Evolutionary conservation across 305 asterid species (phyloP).

Genomic region (Nicotiana rustica): DNA sequence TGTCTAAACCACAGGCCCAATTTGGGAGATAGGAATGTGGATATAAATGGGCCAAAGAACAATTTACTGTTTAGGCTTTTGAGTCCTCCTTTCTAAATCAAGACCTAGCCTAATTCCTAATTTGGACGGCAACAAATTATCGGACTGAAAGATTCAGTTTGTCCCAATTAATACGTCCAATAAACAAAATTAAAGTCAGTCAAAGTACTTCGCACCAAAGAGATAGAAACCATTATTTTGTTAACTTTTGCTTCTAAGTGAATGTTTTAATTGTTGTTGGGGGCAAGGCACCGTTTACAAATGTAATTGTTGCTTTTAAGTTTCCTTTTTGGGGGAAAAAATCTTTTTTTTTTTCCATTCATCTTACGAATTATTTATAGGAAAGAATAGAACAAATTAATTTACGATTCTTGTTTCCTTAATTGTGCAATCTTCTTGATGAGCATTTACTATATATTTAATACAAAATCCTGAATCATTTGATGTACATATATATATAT

Average conservation of each 20-base stretch:
- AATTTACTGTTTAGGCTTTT: background rate
- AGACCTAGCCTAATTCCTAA: background rate
- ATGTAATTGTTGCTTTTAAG: conserved; percentile 9
- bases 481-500: background rate
- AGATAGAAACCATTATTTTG: background rate
- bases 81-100: background rate
- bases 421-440: background rate
- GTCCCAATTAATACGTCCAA: background rate
- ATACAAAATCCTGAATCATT: too few species aligned
- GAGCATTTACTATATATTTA: background rate
- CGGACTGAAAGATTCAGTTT: background rate
- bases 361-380: too few species aligned
- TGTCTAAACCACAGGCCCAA: too few species aligned
- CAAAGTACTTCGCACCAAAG: background rate
- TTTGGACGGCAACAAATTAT: background rate
- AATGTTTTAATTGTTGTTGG: background rate
- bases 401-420: too few species aligned
- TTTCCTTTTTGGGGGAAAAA: background rate
- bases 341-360: too few species aligned
- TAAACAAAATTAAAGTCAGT: background rate
- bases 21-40: too few species aligned
- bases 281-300: background rate
- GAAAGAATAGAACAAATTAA: too few species aligned
- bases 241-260: conserved; percentile 8
- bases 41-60: too few species aligned